A percentile compares a stretch with the other conserved stretches of the same genome.
phyloP scores from a whole-genome alignment of 176 grass and related monocot species.

The Triticum urartu region DNA sequence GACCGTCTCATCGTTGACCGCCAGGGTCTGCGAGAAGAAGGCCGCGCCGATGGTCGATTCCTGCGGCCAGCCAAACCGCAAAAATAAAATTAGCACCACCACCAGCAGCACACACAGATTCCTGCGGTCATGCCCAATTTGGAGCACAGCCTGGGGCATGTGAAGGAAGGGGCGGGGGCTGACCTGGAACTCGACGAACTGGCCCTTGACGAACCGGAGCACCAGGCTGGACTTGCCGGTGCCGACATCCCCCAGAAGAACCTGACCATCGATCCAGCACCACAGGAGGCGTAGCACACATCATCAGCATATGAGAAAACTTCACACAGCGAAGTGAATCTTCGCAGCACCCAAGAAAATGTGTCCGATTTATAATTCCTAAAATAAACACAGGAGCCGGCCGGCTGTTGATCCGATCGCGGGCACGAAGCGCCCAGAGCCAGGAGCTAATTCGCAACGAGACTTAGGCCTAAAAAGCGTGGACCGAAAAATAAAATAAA shows the following conservation, averaged over 20 bases:
- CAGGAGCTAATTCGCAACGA: background rate
- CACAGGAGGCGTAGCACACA: background rate
- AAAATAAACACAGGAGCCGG: background rate
- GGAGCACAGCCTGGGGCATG: background rate
- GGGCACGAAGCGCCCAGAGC: no score
- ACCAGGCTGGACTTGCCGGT: constrained; percentile 93
- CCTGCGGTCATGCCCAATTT: background rate
- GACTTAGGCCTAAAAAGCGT: background rate
- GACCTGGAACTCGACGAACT: constrained; percentile 99
- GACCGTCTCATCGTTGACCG: constrained; percentile 66
- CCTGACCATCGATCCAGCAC: constrained; percentile 33
- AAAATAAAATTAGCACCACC: background rate
- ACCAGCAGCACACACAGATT: background rate
- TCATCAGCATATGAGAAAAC: background rate
- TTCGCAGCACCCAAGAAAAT: background rate
- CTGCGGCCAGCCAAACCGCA: constrained; percentile 25
- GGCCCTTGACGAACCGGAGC: constrained; percentile 93
- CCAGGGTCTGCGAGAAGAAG: constrained; percentile 91
- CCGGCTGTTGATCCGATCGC: background rate
- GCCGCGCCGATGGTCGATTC: constrained; percentile 91
- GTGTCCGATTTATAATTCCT: background rate
- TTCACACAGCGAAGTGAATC: background rate
- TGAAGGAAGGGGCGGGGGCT: background rate
- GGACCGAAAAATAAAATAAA: background rate
- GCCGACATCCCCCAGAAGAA: constrained; percentile 92